A percentile compares a stretch with the other conserved stretches of the same genome.
These are phyloP conservation scores for Filobasidium uniguttulatum DNA, from an alignment of 1,284 basidiomycete species.

Conservation along the genomic window DNA sequence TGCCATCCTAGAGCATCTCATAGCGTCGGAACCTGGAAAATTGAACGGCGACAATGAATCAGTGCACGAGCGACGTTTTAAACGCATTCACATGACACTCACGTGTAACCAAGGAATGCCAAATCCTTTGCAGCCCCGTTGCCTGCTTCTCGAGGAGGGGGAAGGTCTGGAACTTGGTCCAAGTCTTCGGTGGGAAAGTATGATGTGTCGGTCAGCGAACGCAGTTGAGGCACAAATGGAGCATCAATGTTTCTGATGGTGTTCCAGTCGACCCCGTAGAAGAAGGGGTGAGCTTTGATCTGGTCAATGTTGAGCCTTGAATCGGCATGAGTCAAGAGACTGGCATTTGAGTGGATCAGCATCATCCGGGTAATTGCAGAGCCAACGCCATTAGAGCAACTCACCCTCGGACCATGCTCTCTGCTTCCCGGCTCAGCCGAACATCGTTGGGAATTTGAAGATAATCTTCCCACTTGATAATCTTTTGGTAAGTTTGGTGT, in stretches of 20 bases:
- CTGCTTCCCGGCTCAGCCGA: conserved; percentile 79
- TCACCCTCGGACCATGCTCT: conserved; percentile 71
- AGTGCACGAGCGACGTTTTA: background rate
- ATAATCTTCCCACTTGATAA: conserved; percentile 86
- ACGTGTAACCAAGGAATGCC: conserved; percentile 70
- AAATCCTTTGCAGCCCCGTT: conserved; percentile 68
- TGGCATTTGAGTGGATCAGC: conserved; percentile 14
- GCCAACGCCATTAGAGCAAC: background rate
- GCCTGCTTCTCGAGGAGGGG: conserved; percentile 47
- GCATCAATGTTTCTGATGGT: conserved; percentile 83
- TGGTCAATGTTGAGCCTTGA: conserved; percentile 67
- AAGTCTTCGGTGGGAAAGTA: conserved; percentile 98
- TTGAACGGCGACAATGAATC: background rate
- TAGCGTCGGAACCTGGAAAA: conserved; percentile 30
- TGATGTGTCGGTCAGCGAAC: conserved; percentile 83
- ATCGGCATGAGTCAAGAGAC: conserved; percentile 72
- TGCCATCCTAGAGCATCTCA: conserved; percentile 33
- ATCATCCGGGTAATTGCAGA: background rate
- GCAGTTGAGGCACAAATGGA: conserved; percentile 85
- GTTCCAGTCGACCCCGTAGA: conserved; percentile 91
- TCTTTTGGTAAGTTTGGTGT: conserved; percentile 97
- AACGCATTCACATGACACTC: background rate
- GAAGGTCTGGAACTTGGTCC: conserved; percentile 56
- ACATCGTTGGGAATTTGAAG: conserved; percentile 92
- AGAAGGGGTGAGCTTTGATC: conserved; percentile 90